A percentile compares a stretch with the other conserved stretches of the same genome.
Conservation (phyloP, 306 rosid species). For the Quercus robur region DNA sequence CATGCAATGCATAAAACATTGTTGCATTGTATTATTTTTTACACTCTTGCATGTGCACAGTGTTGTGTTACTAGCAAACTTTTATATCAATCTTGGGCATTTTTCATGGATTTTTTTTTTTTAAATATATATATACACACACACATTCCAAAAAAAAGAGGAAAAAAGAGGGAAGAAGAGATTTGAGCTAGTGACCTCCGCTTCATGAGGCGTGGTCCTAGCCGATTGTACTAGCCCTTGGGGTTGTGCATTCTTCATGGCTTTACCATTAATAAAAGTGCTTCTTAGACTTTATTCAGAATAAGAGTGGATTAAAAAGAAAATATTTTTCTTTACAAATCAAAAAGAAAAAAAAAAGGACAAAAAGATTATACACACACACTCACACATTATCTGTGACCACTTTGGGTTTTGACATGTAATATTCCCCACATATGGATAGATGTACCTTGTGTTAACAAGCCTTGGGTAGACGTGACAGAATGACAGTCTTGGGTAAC, state of each 20-base stretch:
- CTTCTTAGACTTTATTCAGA: neutral
- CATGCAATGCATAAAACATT: neutral
- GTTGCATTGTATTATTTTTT: neutral
- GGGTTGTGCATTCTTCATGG: neutral
- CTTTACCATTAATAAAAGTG: neutral
- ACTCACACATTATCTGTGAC: neutral
- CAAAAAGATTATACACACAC: too few relatives aligned
- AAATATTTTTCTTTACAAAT: too few relatives aligned
- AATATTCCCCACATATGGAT: neutral
- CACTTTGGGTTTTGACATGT: neutral
- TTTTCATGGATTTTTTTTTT: too few relatives aligned
- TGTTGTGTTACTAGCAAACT: neutral
- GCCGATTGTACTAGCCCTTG: too few relatives aligned
- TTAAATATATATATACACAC: too few relatives aligned
- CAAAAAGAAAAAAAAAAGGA: too few relatives aligned
- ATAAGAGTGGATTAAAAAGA: too few relatives aligned
- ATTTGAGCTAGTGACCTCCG: too few relatives aligned
- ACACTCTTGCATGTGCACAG: neutral
- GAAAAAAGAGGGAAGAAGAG: too few relatives aligned
- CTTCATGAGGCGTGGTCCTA: too few relatives aligned
- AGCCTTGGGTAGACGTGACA: neutral
- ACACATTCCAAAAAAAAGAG: too few relatives aligned
- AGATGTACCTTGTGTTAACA: neutral
- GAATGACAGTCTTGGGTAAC: neutral
- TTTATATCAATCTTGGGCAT: neutral